phyloP scores from a whole-genome alignment of 306 rosid species.

The Calophaca sinica region DNA sequence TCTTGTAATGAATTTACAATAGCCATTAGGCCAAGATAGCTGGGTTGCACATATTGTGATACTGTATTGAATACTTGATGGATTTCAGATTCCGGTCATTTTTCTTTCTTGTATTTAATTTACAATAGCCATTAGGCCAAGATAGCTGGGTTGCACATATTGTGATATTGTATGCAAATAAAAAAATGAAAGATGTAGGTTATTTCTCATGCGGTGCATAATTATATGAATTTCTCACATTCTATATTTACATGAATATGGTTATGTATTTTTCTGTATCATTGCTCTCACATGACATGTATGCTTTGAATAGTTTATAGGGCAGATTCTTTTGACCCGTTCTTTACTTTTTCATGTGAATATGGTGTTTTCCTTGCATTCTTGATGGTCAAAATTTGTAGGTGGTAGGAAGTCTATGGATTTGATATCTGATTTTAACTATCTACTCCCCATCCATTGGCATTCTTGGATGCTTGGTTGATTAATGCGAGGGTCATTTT shows the following conservation, averaged over 20 bases:
- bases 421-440: conserved; percentile 12
- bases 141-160: too few species aligned
- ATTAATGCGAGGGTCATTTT: background rate
- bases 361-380: conserved; percentile 9
- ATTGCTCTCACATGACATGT: background rate
- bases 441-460: background rate
- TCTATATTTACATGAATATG: background rate
- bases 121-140: too few species aligned
- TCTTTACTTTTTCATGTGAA: background rate
- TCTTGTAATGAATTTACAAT: background rate
- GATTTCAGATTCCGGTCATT: too few species aligned
- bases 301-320: background rate
- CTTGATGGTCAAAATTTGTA: background rate
- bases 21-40: background rate
- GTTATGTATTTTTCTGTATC: background rate
- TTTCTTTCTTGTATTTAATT: too few species aligned
- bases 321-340: background rate
- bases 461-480: background rate
- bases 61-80: conserved; percentile 13
- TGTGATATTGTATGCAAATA: background rate
- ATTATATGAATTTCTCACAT: conserved; percentile 1
- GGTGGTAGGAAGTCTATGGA: background rate
- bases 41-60: background rate
- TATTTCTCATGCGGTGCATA: conserved; percentile 4
- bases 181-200: background rate